Conservation (phyloP, 2,329 filamentous ascomycete species). For the Sporothrix inflata region DNA sequence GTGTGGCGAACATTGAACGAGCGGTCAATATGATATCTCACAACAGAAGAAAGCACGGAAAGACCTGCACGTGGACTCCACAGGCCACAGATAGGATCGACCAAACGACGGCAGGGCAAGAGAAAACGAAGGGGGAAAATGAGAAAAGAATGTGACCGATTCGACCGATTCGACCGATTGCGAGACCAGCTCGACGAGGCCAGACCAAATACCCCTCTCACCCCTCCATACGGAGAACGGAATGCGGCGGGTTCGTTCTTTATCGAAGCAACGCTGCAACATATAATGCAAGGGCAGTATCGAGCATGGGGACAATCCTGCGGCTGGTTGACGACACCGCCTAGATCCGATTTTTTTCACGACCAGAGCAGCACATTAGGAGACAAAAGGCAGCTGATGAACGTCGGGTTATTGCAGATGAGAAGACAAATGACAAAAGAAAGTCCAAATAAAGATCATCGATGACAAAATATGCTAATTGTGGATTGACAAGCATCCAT, state of each 20-base stretch:
- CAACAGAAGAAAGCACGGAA: not conserved
- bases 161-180: slow-evolving; percentile 5
- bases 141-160: slow-evolving; percentile 17
- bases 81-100: not conserved
- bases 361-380: not conserved
- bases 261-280: not conserved
- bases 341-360: not conserved
- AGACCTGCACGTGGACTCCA: not conserved
- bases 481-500: not conserved
- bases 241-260: no score
- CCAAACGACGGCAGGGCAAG: not conserved
- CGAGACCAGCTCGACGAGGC: slow-evolving; percentile 5
- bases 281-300: slow-evolving; percentile 19
- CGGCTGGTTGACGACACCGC: slow-evolving; percentile 8
- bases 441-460: not conserved
- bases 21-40: slow-evolving; percentile 1
- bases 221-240: not conserved
- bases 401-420: not conserved
- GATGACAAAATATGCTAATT: not conserved
- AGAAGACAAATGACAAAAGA: not conserved
- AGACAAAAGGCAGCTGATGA: not conserved
- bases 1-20: not conserved
- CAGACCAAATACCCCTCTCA: not conserved
- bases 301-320: not conserved
- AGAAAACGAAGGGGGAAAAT: not conserved